Evolutionary conservation across 2,329 filamentous ascomycete genomes (phyloP), one percentile per base, ranked within the genome.

Genomic region (Cercospora nicotianae): DNA sequence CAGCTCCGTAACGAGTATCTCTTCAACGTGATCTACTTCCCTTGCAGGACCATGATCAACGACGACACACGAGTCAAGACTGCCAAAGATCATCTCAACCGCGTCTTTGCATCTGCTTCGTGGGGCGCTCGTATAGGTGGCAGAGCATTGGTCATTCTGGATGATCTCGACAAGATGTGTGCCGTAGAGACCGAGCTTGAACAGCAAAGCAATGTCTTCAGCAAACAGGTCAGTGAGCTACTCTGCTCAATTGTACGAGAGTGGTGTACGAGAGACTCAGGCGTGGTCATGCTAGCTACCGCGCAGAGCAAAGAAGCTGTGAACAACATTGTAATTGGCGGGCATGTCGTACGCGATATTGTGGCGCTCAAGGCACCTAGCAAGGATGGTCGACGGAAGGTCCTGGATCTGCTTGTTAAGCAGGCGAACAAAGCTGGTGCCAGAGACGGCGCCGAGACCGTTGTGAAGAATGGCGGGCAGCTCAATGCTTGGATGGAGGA

Each of bases 121-220:
- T 99, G 95, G 95, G 93, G 92, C 42, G 92, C 94, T 39, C 87
- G 94, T 68, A 85, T 95, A 0, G 94, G 93, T 23, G 95, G 95
- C 4, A 90, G 88, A 70, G 87, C 94, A 0, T 78, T 98, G 2
- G 91, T 99, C 20, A 88, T 99, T 60, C 83, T 99, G 1, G 95
- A 99, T 76, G 95, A 99, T 75, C 81, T 99, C 6, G 95, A 99
- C 79, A 93, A 92, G 75, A 84, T 99, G 1, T 98, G 94, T 76
- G 94, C 95, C 0, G 90, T 90, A 0, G 96, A 99, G 80, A 97
- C 94, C 0, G 95, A 99, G 78, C 85, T 99, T 12, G 93, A 97
- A 79, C 92, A 96, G 4, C 94, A 93, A 68, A 93, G 98, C 73
- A 98, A 99, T 75, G 92, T 92, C 18, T 88, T 94, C 70, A 98